Evolutionary conservation across 2,329 filamentous ascomycete genomes (phyloP).

Genomic region (Aspergillus terreus): DNA sequence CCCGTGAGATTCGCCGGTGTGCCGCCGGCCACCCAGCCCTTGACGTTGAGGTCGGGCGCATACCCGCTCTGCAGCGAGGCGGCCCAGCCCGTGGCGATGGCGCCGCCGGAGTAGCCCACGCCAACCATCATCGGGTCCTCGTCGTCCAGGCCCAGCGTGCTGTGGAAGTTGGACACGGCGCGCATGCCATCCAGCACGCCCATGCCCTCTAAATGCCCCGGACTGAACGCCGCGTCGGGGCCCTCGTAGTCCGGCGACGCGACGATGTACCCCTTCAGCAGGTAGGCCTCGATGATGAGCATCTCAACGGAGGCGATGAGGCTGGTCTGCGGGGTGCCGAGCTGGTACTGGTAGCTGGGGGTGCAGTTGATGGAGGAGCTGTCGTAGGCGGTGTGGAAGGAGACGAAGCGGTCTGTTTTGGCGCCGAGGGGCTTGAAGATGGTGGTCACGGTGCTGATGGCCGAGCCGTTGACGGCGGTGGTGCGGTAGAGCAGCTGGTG

Average conservation of each 20-base stretch:
- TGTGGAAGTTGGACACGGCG: slow-evolving; percentile 31
- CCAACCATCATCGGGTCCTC: slow-evolving; percentile 32
- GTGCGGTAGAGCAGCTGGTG: slow-evolving; percentile 43
- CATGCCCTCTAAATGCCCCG: slow-evolving; percentile 43
- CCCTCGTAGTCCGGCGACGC: slow-evolving; percentile 49
- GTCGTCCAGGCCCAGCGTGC: slow-evolving; percentile 14
- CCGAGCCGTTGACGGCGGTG: slow-evolving; percentile 34
- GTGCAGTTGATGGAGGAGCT: slow-evolving; percentile 22
- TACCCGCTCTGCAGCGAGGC: slow-evolving; percentile 52
- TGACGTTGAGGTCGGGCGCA: slow-evolving; percentile 51
- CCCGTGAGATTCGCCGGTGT: slow-evolving; percentile 26
- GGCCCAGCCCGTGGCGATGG: slow-evolving; percentile 51
- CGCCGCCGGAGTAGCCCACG: slow-evolving; percentile 56
- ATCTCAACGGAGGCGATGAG: slow-evolving; percentile 28
- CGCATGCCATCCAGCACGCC: slow-evolving; percentile 45
- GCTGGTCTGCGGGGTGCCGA: slow-evolving; percentile 30
- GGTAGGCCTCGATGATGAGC: slow-evolving; percentile 30
- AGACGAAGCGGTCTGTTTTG: slow-evolving; percentile 34
- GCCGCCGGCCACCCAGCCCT: slow-evolving; percentile 26
- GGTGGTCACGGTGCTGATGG: slow-evolving; percentile 40
- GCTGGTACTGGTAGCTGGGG: slow-evolving; percentile 26
- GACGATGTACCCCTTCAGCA: slow-evolving; percentile 47
- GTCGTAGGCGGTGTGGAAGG: slow-evolving; percentile 40
- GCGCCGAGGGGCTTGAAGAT: slow-evolving; percentile 32
- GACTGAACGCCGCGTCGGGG: slow-evolving; percentile 42